phyloP scores from a whole-genome alignment of 208 protist species.

The Acanthamoeba healyi region DNA sequence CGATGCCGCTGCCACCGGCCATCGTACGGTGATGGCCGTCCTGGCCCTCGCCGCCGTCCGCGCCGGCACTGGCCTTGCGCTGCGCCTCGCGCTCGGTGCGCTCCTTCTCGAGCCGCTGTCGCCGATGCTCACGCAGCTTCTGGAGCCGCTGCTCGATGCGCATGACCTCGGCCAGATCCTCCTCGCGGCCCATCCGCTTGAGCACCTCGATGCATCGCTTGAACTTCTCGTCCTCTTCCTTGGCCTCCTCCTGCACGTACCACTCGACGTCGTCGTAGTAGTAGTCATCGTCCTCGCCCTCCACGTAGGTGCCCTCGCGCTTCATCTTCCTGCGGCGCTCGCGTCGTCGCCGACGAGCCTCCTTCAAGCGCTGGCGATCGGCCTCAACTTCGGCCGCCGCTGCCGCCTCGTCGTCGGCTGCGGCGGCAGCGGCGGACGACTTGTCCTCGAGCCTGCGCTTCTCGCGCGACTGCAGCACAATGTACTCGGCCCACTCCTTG shows the following conservation, averaged over 20 bases:
- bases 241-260: neutral
- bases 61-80: neutral
- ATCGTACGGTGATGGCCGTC: too few relatives aligned
- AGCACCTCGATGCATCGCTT: slow-evolving; percentile 30
- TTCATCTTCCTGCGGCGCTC: neutral
- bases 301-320: neutral
- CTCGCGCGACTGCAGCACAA: slow-evolving; percentile 14
- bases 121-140: neutral
- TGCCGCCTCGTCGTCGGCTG: neutral
- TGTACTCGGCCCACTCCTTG: slow-evolving; percentile 61
- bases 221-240: slow-evolving; percentile 66
- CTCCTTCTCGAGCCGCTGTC: slow-evolving; percentile 2
- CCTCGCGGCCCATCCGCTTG: slow-evolving; percentile 49
- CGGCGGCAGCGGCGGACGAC: neutral
- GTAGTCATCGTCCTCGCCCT: neutral
- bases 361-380: neutral
- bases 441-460: neutral
- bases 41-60: neutral
- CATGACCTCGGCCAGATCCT: slow-evolving; percentile 37
- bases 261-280: neutral
- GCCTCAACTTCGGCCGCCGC: neutral
- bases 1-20: too few relatives aligned
- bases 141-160: slow-evolving; percentile 16
- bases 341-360: neutral
- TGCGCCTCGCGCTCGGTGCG: neutral